Conservation (phyloP, 352 stramenopile genomes). For the Phytophthora pinifolia region DNA sequence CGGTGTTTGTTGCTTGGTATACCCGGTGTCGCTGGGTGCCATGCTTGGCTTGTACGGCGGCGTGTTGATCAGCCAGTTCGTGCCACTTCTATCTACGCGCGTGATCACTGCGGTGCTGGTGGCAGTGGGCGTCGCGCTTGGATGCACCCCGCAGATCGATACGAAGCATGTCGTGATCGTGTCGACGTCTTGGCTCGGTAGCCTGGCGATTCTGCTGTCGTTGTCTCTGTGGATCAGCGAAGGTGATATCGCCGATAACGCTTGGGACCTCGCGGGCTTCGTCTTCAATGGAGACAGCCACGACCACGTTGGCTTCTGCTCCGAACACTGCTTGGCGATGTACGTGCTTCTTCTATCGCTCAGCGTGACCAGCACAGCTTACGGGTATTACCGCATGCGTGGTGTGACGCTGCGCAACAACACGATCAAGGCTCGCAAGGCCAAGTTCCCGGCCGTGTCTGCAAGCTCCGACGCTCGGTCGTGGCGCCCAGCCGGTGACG, state of each 20-base stretch:
- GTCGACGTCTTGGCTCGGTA: conserved; percentile 67
- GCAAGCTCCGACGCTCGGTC: conserved; percentile 79
- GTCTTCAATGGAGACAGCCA: conserved; percentile 58
- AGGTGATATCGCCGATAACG: conserved; percentile 59
- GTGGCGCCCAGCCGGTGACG: conserved; percentile 50
- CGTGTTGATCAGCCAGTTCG: conserved; percentile 66
- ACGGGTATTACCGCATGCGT: conserved; percentile 54
- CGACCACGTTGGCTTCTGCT: conserved; percentile 53
- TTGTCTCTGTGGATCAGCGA: conserved; percentile 69
- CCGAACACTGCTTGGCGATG: conserved; percentile 54
- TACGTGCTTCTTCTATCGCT: conserved; percentile 58
- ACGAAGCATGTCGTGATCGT: conserved; percentile 69
- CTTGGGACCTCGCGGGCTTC: conserved; percentile 69
- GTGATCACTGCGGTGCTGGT: conserved; percentile 56
- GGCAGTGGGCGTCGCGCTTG: conserved; percentile 40
- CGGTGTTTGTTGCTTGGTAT: conserved; percentile 61
- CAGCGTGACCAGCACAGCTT: conserved; percentile 33
- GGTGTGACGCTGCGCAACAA: conserved; percentile 32
- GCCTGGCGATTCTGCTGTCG: conserved; percentile 64
- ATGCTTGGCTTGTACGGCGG: conserved; percentile 70
- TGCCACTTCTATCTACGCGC: conserved; percentile 57
- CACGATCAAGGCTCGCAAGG: conserved; percentile 32
- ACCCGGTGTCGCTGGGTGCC: conserved; percentile 53
- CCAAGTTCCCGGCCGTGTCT: conserved; percentile 55
- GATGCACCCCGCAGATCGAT: conserved; percentile 37